phyloP scores from a whole-genome alignment of 306 rosid species.

The Prunus armeniaca region DNA sequence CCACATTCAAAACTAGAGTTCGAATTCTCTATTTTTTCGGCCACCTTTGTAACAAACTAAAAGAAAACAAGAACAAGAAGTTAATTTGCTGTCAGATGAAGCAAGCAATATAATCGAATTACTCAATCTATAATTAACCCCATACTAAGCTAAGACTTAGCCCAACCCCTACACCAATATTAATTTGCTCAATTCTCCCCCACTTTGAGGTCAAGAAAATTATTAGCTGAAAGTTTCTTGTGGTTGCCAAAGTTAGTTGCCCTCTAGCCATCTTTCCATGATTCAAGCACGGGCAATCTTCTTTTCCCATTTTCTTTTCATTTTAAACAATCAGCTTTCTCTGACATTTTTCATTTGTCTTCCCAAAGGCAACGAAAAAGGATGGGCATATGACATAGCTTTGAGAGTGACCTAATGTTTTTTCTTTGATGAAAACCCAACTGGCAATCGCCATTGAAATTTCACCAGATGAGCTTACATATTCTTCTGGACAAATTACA shows the following conservation, averaged over 20 bases:
- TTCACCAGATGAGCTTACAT: conserved; percentile 29
- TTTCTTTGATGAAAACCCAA: conserved; percentile 33
- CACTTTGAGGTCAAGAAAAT: conserved; percentile 2
- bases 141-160: not conserved
- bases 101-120: conserved; percentile 16
- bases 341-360: conserved; percentile 14
- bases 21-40: not conserved
- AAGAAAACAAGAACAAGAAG: not conserved
- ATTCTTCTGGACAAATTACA: conserved; percentile 29
- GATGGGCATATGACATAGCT: conserved; percentile 39
- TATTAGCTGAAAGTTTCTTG: not conserved
- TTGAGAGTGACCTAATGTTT: conserved; percentile 46
- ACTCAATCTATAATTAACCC: conserved; percentile 13
- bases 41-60: not conserved
- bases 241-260: not conserved
- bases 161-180: not conserved
- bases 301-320: not conserved
- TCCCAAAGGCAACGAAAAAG: conserved; percentile 29
- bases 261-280: conserved; percentile 10
- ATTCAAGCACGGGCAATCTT: conserved; percentile 18
- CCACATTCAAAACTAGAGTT: not conserved
- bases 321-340: conserved; percentile 1
- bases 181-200: conserved; percentile 1
- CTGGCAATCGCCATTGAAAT: conserved; percentile 31
- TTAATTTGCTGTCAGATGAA: conserved; percentile 17